Base-by-base conservation (phyloP, 208 protist species). In the Acanthamoeba healyi region DNA sequence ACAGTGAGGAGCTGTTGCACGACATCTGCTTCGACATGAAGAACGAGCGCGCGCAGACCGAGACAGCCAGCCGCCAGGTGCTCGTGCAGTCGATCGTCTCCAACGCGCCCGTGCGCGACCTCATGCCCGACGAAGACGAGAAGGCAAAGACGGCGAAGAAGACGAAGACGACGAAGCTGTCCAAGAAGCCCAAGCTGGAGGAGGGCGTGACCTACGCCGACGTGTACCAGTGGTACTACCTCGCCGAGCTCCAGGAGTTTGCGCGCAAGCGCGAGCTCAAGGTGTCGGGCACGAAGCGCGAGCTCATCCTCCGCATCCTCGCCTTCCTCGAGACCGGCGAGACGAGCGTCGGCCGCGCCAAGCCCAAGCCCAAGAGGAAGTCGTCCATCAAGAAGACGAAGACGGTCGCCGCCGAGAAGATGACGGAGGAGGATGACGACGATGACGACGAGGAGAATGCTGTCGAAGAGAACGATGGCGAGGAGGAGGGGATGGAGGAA, bases 201-300 rank as follows among this genome's bases (percentile, higher is more conserved):
- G 61, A 70, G 29, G 61, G 74, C 19, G 74, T 84, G 19, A 84
- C 74, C 29, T 84, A 84, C 38, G 74, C 10, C 12, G 74, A 36
- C 44, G 74, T 84, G 15, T 84, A 44, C 74, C 74, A 84, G 44
- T 84, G 74, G 74, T 84, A 84, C 74, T 36, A 84, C 38, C 40
- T 84, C 15, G 26, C 36, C 7, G 74, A 84, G 36, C 74, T 84
- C 12, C 74, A 84, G 26, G 74, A 84, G 12, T 84, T 32, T 26
- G 74, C 74, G 26, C 36, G 44, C 40, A 40, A 84, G 74, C 40
- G 42, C 12, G 44, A 40, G 12, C 14, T 84, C 44, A 84, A 84
- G 44, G 36, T 54, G 40, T 84, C 74, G 19, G 74, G 74, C 74
- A 84, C 61, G 61, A 34, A 70, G 61, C 9, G n/a, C 14, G 61